Percentiles rank a stretch among this genome's conserved stretches.
phyloP scores from a whole-genome alignment of 805 yeast genomes.

The Myxozyma neotropica region DNA sequence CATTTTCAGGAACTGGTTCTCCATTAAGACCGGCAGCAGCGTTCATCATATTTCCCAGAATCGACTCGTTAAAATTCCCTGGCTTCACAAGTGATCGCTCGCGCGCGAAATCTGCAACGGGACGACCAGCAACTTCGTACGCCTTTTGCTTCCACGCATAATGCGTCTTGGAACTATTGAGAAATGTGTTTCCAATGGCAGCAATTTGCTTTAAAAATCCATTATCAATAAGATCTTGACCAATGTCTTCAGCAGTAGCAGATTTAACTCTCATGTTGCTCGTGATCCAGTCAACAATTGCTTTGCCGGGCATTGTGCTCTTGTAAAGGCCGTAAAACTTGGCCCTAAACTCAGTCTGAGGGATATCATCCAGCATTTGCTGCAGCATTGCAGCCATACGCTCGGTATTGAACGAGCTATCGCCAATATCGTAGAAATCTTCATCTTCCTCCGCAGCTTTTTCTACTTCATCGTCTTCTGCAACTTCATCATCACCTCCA shows the following conservation, averaged over 20 bases:
- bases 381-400: conserved; percentile 49
- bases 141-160: conserved; percentile 82
- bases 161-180: conserved; percentile 69
- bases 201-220: conserved; percentile 28
- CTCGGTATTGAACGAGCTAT: conserved; percentile 43
- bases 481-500: not conserved
- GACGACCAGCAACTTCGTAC: conserved; percentile 51
- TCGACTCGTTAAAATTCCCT: not conserved
- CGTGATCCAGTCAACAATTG: conserved; percentile 62
- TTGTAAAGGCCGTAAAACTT: conserved; percentile 66
- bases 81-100: not conserved
- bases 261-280: conserved; percentile 50
- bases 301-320: conserved; percentile 62
- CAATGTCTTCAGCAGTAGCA: conserved; percentile 68
- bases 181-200: conserved; percentile 49
- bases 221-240: conserved; percentile 64
- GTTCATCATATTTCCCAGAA: conserved; percentile 34
- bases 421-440: conserved; percentile 36
- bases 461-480: conserved; percentile 5
- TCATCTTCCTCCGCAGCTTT: conserved; percentile 29
- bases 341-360: conserved; percentile 58
- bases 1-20: conserved; percentile 46
- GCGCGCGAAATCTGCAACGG: conserved; percentile 16
- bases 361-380: conserved; percentile 53
- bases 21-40: conserved; percentile 30